Base-by-base conservation (phyloP, 805 yeast species). In the Ogataea minuta region DNA sequence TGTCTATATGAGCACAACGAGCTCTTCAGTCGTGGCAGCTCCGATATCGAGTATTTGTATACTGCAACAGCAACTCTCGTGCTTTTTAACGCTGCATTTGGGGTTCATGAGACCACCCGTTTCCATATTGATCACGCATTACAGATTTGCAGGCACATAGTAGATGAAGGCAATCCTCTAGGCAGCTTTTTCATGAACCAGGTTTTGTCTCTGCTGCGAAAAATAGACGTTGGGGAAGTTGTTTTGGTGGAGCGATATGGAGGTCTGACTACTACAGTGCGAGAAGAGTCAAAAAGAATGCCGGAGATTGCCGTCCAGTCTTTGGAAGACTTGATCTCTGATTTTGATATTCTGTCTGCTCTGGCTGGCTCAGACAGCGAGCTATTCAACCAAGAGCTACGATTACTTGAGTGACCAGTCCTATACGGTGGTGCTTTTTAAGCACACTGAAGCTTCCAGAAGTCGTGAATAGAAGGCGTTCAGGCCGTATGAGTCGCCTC, bases 21-120 rank as follows among this genome's bases (percentile, higher is more conserved):
- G 81, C 78, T 81, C 19, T 84, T 86, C 0, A 57, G 80, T 20
- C 78, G 81, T 56, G 87, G 88, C 1, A 81, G 83, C 67, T 79
- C 81, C 83, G 90, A 82, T 52, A 65, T 87, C 48, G 90, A 82
- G 52, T 82, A 82, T 52, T 62, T 82, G n/a, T 82, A 81, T 57
- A 80, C 87, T 0, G 76, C 87, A 0, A 76, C 85, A 2, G 78
- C 82, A 8, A 81, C 88, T 0, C 60, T 82, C 30, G 73, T 81
- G 7, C 64, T 82, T 20, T 81, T 81, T 60, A 82, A 81, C 56
- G 78, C 83, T 1, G 79, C 87, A 0, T 82, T 82, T 62, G 90
- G 90, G 4, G 81, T 82, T 3, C 84, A 81, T 50, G 83, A 79
- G 19, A 83, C 83, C 17, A 81, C 88, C 1, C 69, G 70, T 34